Evolutionary conservation across 352 stramenopile genomes (phyloP).

Genomic region (Globisporangium alternatum): DNA sequence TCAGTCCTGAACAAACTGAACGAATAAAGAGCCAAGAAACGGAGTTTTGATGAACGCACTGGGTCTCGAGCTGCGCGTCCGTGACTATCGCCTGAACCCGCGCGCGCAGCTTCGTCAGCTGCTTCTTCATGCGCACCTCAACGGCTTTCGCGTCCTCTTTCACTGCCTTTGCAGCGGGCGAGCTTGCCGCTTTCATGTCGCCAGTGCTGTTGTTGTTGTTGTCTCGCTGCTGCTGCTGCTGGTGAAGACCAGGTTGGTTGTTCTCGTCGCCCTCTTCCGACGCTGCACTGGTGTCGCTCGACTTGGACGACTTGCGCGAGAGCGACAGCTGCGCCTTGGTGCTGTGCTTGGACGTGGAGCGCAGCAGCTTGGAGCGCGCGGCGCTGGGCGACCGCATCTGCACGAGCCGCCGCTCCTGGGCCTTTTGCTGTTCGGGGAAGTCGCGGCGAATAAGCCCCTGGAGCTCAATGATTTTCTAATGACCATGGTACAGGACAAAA

Average conservation of each 20-base stretch:
- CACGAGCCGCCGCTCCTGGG: conserved; percentile 28
- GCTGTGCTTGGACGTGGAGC: conserved; percentile 9
- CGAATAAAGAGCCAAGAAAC: background rate
- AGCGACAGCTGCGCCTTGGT: conserved; percentile 11
- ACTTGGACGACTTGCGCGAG: conserved; percentile 13
- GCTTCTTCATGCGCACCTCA: conserved; percentile 29
- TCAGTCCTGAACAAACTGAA: background rate
- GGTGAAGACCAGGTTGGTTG: background rate
- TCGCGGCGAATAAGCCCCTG: conserved; percentile 59
- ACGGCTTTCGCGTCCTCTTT: conserved; percentile 25
- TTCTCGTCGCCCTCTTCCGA: conserved; percentile 8
- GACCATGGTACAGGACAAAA: background rate
- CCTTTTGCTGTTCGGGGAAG: conserved; percentile 36
- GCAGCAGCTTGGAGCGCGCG: conserved; percentile 5
- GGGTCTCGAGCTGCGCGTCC: conserved; percentile 38
- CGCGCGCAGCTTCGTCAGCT: conserved; percentile 47
- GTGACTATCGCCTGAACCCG: conserved; percentile 54
- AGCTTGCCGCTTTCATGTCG: conserved; percentile 11
- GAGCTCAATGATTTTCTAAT: conserved; percentile 72
- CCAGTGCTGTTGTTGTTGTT: conserved; percentile 1
- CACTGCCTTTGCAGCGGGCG: background rate
- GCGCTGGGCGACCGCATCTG: conserved; percentile 22
- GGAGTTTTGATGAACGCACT: conserved; percentile 25
- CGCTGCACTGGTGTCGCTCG: conserved; percentile 9
- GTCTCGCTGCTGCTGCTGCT: conserved; percentile 6